Base-by-base conservation (phyloP, 495 filamentous ascomycete genomes). In the Daldinia childiae region DNA sequence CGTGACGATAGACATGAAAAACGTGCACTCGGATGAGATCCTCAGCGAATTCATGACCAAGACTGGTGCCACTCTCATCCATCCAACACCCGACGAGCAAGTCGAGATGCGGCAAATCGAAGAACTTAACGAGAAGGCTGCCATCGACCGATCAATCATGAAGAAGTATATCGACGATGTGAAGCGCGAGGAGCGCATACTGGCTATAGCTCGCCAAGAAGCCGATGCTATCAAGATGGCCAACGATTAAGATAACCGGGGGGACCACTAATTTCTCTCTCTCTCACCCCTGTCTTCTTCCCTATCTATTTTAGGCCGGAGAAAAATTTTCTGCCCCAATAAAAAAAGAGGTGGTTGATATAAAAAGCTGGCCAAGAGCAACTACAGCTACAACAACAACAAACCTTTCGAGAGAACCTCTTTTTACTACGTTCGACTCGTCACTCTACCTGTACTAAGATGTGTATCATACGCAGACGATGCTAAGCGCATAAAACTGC, bases 1-100 rank as follows among this genome's bases (percentile, higher is more conserved):
- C 29, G 75, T 85, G 58, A 83, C 80, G 0, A 88, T 95, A 62
- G 83, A 91, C 59, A 87, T 93, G 84, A 91, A 89, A 76, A 74
- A 88, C 76, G 79, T 82, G 52, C 79, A 83, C 27, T 89, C 88
- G 27, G 77, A 80, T 11, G 80, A 88, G 54, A 98, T 99, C 65
- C 87, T 93, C 70, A 77, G 80, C 6, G 82, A 89, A 61, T 85
- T 99, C 29, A 74, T 94, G 64, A 78, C 82, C 21, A 80, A 90
- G 74, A 97, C 93, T 0, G 87, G 87, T 4, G 94, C 92, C 9
- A 80, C 83, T 55, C 81, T 81, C 21, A 78, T 97, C 2, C 66
- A 82, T 24, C 81, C 90, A 24, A 88, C 88, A 6, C 77, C 84
- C 9, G 85, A 88, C 69, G 92, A 97, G 66, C 72, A 85, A 74